A percentile compares a stretch with the other conserved stretches of the same genome.
Evolutionary conservation across 2,329 filamentous ascomycete genomes (phyloP).

Genomic region (Phoma herbarum): DNA sequence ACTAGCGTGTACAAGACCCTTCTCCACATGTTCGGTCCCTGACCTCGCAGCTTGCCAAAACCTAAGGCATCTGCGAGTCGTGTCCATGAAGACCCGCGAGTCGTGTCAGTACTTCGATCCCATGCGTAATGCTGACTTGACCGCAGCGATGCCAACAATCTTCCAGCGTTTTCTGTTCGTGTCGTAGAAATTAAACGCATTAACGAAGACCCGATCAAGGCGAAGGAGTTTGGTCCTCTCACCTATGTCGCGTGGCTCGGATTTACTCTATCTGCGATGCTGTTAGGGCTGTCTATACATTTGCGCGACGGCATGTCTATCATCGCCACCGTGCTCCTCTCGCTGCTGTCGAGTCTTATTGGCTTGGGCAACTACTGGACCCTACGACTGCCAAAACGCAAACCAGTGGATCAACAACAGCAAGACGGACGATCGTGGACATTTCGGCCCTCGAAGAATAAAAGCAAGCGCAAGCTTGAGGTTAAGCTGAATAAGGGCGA

Average conservation of each 20-base stretch:
- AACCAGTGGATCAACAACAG: not conserved
- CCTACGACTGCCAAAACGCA: slow-evolving; percentile 54
- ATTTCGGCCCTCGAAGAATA: not conserved
- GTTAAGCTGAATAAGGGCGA: not conserved
- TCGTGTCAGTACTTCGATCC: no score
- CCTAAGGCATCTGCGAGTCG: not conserved
- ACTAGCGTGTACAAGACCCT: no score
- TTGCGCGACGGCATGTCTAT: slow-evolving; percentile 61
- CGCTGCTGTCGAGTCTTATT: slow-evolving; percentile 59
- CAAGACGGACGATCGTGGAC: not conserved
- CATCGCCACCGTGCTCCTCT: slow-evolving; percentile 58
- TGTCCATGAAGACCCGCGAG: no score
- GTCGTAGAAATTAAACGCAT: slow-evolving; percentile 52
- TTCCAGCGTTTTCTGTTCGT: slow-evolving; percentile 52
- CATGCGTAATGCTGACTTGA: not conserved
- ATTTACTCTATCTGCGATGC: slow-evolving; percentile 52
- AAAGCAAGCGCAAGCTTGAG: slow-evolving; percentile 14
- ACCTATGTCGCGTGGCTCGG: slow-evolving; percentile 58
- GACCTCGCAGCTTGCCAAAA: no score
- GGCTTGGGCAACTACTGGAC: slow-evolving; percentile 61
- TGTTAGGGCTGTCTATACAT: slow-evolving; percentile 57
- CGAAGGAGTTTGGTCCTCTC: slow-evolving; percentile 57
- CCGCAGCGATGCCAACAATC: slow-evolving; percentile 46
- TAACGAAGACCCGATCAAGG: slow-evolving; percentile 43
- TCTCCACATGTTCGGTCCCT: slow-evolving; percentile 16